These are phyloP conservation scores for Arabidopsis arenosa DNA, from an alignment of 345 rosid species.

Conservation along the genomic window DNA sequence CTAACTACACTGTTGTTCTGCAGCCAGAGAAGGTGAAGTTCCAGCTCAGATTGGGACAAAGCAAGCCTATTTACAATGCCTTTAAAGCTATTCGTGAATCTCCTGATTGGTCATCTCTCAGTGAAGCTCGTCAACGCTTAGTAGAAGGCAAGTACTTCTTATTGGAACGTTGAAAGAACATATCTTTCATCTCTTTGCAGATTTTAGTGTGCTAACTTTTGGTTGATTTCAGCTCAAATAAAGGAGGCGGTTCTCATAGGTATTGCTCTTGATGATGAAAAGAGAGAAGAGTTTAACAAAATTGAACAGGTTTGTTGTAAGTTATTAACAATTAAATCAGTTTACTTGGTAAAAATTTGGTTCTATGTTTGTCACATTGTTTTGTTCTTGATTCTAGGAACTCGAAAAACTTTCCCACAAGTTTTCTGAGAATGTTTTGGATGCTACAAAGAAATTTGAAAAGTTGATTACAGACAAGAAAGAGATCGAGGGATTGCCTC, in stretches of 20 bases:
- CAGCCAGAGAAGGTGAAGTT: slow-evolving; percentile 88
- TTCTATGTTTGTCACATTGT: background rate
- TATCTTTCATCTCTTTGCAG: background rate
- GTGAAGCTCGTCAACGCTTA: slow-evolving; percentile 72
- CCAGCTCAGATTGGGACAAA: slow-evolving; percentile 75
- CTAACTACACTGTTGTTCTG: slow-evolving; percentile 33
- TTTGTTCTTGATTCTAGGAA: slow-evolving; percentile 61
- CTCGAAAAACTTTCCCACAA: slow-evolving; percentile 77
- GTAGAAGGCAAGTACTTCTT: slow-evolving; percentile 63
- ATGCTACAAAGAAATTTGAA: slow-evolving; percentile 92
- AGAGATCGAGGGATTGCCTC: slow-evolving; percentile 88
- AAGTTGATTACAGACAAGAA: slow-evolving; percentile 77
- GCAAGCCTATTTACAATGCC: slow-evolving; percentile 77
- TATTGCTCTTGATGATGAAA: slow-evolving; percentile 81
- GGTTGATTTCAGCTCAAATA: slow-evolving; percentile 56
- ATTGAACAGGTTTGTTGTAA: slow-evolving; percentile 70
- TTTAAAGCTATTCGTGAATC: slow-evolving; percentile 74
- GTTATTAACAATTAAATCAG: background rate
- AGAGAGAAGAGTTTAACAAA: slow-evolving; percentile 83
- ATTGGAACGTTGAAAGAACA: background rate
- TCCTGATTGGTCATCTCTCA: slow-evolving; percentile 62
- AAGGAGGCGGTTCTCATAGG: slow-evolving; percentile 90
- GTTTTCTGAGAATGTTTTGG: slow-evolving; percentile 86
- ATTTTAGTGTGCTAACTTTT: slow-evolving; percentile 25
- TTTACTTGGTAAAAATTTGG: background rate